Evolutionary conservation across 176 grass and related monocot genomes (phyloP).

Genomic region (Eragrostis nindensis): DNA sequence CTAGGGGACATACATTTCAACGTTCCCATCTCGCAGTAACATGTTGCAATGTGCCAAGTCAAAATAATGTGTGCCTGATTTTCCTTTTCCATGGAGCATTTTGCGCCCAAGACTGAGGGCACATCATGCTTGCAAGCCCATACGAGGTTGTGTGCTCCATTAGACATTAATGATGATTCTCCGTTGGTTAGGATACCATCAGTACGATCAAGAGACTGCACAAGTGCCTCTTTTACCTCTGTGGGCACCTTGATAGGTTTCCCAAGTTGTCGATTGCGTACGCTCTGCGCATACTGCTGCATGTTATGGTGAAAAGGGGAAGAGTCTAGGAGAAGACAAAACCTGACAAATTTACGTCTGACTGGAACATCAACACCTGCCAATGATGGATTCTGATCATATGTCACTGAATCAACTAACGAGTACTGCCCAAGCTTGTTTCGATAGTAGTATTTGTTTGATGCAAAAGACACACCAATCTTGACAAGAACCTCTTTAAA

Average conservation of each 20-base stretch:
- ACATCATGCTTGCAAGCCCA: constrained; percentile 6
- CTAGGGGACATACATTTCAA: background rate
- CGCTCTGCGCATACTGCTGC: background rate
- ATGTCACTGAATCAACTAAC: background rate
- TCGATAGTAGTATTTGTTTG: background rate
- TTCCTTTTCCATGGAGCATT: background rate
- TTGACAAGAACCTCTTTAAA: background rate
- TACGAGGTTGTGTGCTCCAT: background rate
- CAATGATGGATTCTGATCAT: too few species aligned
- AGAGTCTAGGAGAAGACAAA: background rate
- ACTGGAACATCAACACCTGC: background rate
- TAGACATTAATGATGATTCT: background rate
- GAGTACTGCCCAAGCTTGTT: constrained; percentile 32
- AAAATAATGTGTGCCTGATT: background rate
- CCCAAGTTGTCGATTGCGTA: background rate
- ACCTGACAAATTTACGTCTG: background rate
- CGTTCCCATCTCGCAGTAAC: constrained; percentile 11
- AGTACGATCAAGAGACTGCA: background rate
- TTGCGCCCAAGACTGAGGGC: background rate
- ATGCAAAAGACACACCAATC: background rate
- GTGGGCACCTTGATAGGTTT: background rate
- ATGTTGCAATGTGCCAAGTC: constrained; percentile 33
- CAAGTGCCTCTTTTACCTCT: constrained; percentile 3
- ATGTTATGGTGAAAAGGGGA: background rate
- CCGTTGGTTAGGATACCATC: background rate